Base-by-base conservation (phyloP, 805 yeast genomes). In the Wickerhamomyces hampshirensis region DNA sequence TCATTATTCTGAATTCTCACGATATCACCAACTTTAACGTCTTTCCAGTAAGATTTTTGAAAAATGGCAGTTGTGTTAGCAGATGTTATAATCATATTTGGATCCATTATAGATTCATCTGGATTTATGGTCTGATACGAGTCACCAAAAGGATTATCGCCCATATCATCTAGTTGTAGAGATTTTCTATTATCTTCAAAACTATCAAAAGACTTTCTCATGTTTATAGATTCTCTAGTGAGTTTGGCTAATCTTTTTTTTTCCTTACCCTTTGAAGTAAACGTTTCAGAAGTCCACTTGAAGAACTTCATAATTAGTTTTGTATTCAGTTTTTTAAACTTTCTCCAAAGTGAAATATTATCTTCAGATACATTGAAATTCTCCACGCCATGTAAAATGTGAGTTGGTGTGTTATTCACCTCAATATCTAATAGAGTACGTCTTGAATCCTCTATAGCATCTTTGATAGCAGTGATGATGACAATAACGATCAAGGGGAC, bases 401-500 rank as follows among this genome's bases (percentile, higher is more conserved):
- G 87, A 0, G 88, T 81, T 23, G 68, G 63, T 34, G 83, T 84
- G 56, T 84, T 84, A 56, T 84, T 84, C 26, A 84, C 76, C 57
- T 84, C 87, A 55, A 80, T 60, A 60, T 84, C 94, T 28, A 78
- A 62, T 3, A 71, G 65, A 0, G 87, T 79, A 61, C 94, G 71
- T 57, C 87, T 67, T 8, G 85, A 82, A 58, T 84, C 94, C 59
- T 84, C 94, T 30, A 84, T 62, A 2, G 86, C 93, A 60, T 84
- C 94, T 50, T 82, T 82, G 40, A 81, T 65, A 0, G 87, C 89
- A 1, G 94, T 84, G 30, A 84, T 70, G 8, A 66, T 56, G 18
- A 84, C 85, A 60, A 84, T 84, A 30, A 81, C 91, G 58, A 84
- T 78, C 55, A 84, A 69, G 2, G 94, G 94, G 21, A 82, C 91